Percentiles rank a stretch among this genome's conserved stretches.
Conservation (phyloP, 2,329 filamentous ascomycete genomes). For the Pseudocercospora cruenta region DNA sequence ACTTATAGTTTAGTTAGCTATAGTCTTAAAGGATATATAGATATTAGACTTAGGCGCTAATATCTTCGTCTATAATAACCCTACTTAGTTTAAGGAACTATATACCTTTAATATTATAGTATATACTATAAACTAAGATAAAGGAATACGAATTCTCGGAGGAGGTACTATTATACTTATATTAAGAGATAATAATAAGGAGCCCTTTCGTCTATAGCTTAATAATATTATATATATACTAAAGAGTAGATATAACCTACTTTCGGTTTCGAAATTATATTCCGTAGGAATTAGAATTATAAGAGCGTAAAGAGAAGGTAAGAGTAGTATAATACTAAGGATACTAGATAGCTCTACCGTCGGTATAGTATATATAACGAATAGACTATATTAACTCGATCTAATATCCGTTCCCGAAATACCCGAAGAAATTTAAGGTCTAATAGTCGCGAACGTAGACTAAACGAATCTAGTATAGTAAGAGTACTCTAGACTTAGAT, state of each 20-base stretch:
- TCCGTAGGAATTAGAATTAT: neutral
- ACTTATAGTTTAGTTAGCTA: no score
- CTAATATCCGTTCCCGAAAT: neutral
- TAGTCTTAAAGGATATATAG: no score
- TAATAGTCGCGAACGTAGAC: neutral
- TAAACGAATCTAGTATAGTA: neutral
- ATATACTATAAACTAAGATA: neutral
- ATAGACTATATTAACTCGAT: neutral
- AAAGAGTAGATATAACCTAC: neutral
- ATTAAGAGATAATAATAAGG: neutral
- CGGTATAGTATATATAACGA: neutral
- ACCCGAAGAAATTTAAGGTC: neutral
- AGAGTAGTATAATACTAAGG: neutral
- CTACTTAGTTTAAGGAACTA: neutral
- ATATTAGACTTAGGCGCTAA: neutral
- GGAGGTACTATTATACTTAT: neutral
- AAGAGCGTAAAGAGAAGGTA: neutral
- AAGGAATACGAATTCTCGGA: neutral
- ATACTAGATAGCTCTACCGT: neutral
- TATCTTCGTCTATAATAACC: neutral
- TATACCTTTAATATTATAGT: neutral
- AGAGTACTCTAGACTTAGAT: neutral
- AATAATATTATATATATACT: neutral
- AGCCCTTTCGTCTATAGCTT: neutral
- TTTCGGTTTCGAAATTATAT: neutral